phyloP scores from a whole-genome alignment of 345 rosid genomes.

The Corymbia maculata region DNA sequence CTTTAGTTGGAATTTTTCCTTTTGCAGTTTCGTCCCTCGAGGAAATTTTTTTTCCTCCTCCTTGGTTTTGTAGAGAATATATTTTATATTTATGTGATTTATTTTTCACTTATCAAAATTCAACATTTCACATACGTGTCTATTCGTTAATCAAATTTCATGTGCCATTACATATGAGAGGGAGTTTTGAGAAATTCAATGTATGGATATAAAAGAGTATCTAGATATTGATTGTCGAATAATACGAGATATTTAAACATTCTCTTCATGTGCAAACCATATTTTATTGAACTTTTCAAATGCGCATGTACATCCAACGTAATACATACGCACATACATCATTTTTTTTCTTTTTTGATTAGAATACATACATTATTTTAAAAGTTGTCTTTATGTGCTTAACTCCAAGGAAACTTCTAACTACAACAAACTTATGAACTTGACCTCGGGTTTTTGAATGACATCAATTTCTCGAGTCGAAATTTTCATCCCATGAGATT shows the following conservation, averaged over 20 bases:
- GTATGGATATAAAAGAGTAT: neutral
- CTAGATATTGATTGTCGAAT: fast-evolving
- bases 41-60: too few relatives aligned
- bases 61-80: fast-evolving
- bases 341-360: neutral
- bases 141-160: fast-evolving
- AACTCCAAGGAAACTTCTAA: neutral
- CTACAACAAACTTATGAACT: neutral
- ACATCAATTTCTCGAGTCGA: neutral
- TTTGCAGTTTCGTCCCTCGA: too few relatives aligned
- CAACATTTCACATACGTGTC: fast-evolving
- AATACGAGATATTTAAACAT: neutral
- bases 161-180: fast-evolving
- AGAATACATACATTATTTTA: neutral
- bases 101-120: too few relatives aligned
- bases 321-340: fast-evolving
- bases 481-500: neutral
- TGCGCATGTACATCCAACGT: neutral
- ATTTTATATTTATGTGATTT: neutral
- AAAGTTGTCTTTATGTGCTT: neutral
- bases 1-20: neutral
- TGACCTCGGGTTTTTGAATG: fast-evolving
- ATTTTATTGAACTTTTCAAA: neutral
- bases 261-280: fast-evolving
- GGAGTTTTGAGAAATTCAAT: neutral